phyloP scores from a whole-genome alignment of 331 rosid species.

The Quercus tomentella region DNA sequence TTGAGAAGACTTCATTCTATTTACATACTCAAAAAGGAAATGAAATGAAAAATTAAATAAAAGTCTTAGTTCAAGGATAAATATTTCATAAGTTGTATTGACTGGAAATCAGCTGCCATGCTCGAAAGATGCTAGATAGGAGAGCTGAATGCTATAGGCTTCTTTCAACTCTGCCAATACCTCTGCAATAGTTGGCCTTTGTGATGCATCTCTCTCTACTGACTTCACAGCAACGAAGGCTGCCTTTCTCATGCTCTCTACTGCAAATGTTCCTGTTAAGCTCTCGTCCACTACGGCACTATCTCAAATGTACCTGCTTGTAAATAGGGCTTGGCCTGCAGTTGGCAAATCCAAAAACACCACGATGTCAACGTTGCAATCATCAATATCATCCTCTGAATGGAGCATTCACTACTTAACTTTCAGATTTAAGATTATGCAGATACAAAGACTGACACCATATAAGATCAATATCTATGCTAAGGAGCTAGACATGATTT shows the following conservation, averaged over 20 bases:
- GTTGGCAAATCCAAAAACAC: not conserved
- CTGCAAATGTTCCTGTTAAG: slow-evolving; percentile 53
- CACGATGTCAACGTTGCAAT: too few species aligned
- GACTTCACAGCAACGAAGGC: slow-evolving; percentile 63
- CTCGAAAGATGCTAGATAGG: slow-evolving; percentile 49
- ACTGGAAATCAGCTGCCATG: slow-evolving; percentile 16
- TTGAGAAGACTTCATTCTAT: not conserved
- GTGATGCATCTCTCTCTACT: slow-evolving; percentile 83
- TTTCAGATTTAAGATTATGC: too few species aligned
- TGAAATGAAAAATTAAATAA: not conserved
- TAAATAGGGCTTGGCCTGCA: slow-evolving; percentile 90
- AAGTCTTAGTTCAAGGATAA: not conserved
- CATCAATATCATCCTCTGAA: too few species aligned
- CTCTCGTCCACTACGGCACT: slow-evolving; percentile 52
- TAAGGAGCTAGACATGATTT: too few species aligned
- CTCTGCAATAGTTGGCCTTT: slow-evolving; percentile 67
- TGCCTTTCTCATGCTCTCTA: slow-evolving; percentile 70
- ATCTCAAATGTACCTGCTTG: slow-evolving; percentile 89
- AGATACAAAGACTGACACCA: too few species aligned
- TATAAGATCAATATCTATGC: too few species aligned
- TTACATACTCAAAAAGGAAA: not conserved
- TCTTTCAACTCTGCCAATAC: slow-evolving; percentile 73
- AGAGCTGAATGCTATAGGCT: slow-evolving; percentile 67
- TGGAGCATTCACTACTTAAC: too few species aligned
- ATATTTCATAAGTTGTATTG: not conserved